Conservation (phyloP, 495 filamentous ascomycete genomes). For the Xylaria venustula region DNA sequence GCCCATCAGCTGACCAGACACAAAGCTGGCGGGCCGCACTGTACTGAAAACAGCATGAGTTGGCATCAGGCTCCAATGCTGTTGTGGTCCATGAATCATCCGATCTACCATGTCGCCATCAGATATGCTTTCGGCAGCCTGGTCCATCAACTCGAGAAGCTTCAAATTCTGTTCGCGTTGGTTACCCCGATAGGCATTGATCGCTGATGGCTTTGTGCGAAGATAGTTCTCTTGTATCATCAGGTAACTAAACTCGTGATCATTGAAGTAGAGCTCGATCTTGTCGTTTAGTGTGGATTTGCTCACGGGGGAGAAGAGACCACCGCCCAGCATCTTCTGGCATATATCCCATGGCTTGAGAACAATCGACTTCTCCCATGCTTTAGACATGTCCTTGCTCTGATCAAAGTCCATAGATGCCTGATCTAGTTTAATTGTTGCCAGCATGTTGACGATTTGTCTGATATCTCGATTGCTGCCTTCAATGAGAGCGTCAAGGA, state of each 20-base stretch:
- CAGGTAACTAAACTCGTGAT: constrained; percentile 92
- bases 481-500: constrained; percentile 94
- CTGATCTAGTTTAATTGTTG: constrained; percentile 85
- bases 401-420: constrained; percentile 74
- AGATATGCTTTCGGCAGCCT: constrained; percentile 91
- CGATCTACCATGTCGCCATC: constrained; percentile 95
- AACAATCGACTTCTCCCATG: constrained; percentile 96
- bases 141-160: constrained; percentile 75
- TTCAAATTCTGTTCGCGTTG: constrained; percentile 69
- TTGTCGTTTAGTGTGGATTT: constrained; percentile 92
- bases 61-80: constrained; percentile 98
- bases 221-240: constrained; percentile 99
- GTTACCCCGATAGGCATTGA: constrained; percentile 54
- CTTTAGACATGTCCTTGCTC: constrained; percentile 88
- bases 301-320: constrained; percentile 78
- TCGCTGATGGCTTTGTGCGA: constrained; percentile 67
- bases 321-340: constrained; percentile 82
- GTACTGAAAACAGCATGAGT: constrained; percentile 96
- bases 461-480: constrained; percentile 93
- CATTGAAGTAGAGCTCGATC: constrained; percentile 98
- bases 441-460: constrained; percentile 98
- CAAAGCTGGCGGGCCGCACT: constrained; percentile 84
- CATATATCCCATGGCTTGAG: constrained; percentile 98
- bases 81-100: constrained; percentile 97
- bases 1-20: constrained; percentile 69